phyloP scores from a whole-genome alignment of 306 rosid genomes.

The Dryas octopetala region DNA sequence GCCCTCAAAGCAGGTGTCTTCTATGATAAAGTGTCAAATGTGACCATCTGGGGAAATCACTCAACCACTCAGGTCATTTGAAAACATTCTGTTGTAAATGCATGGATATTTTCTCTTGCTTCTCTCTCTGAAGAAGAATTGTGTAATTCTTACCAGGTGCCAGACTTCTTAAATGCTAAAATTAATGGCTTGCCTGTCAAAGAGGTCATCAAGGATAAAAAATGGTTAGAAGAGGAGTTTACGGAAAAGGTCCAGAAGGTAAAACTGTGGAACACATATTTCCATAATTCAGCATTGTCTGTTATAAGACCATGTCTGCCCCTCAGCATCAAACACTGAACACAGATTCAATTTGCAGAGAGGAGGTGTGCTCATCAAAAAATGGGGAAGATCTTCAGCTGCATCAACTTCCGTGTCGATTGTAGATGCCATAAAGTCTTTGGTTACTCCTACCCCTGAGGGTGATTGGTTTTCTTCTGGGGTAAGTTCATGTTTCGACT shows the following conservation, averaged over 20 bases:
- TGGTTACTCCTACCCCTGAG: constrained; percentile 85
- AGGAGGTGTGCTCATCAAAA: constrained; percentile 83
- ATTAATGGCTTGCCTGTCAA: constrained; percentile 79
- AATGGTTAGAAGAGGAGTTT: constrained; percentile 94
- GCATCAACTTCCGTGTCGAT: constrained; percentile 92
- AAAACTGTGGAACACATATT: constrained; percentile 14
- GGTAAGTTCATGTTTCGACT: constrained; percentile 44
- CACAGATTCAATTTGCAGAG: constrained; percentile 53
- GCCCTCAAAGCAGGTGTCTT: constrained; percentile 98
- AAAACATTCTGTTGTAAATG: constrained; percentile 16
- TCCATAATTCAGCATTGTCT: neutral
- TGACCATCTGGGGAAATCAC: constrained; percentile 99
- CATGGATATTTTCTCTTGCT: constrained; percentile 7
- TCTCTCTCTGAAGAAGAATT: constrained; percentile 22
- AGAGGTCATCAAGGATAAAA: constrained; percentile 84
- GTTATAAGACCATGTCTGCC: neutral
- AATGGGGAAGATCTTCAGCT: constrained; percentile 99
- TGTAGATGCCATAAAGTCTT: constrained; percentile 81
- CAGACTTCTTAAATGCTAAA: constrained; percentile 89
- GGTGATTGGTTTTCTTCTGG: constrained; percentile 98
- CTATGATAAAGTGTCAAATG: constrained; percentile 89
- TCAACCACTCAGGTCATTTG: constrained; percentile 89
- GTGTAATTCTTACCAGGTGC: constrained; percentile 57
- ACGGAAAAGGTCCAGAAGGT: constrained; percentile 87
- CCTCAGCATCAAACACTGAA: constrained; percentile 18